Evolutionary conservation across 2,329 filamentous ascomycete genomes (phyloP), one percentile per base, ranked within the genome.

Genomic region (Zopfia rhizophila): DNA sequence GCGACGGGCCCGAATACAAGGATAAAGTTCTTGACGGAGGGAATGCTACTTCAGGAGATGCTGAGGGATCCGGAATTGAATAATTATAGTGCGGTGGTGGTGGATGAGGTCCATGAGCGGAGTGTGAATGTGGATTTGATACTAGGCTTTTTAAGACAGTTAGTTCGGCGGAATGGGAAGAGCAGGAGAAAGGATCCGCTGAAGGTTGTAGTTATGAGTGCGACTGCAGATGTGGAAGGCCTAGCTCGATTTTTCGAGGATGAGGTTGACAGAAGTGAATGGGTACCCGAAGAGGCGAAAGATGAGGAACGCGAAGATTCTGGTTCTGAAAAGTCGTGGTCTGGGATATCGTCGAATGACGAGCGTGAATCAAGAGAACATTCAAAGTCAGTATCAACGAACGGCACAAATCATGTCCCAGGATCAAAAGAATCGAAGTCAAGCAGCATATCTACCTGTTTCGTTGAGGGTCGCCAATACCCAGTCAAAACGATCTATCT

Each of bases 91-190:
- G 91, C 88, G 3, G 81, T 99, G 1, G 82, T 99, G 13, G 90
- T 99, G 6, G 94, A 99, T 72, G 94, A 99, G 71, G 94, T 99
- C 10, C 94, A 99, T 75, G 94, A 99, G 75, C 82, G 94, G 59
- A 96, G 92, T 57, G 84, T 97, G 16, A 95, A 97, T 67, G 93
- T 97, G 6, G 94, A 99, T 74, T 75, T 99, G 18, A 80, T 97
- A 7, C 79, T 95, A 18, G 94, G 94, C 0, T 97, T 99, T 55
- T 68, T 99, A 51, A 90, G 90, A 65, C 87, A 89, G 50, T 82
- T 97, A 33, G 78, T 85, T 43, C 81, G 83, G 25, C 78, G 82
- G 31, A 85, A 85, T 5, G 83, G 88, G 4, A 85, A 87, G 6
- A 89, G 88, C 4, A 76, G 88, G 21, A 60, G 67, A 16, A 57